Percentiles rank a stretch among this genome's conserved stretches.
Evolutionary conservation across 2,329 filamentous ascomycete species (phyloP).

Genomic region (Pseudofabraea citricarpa): DNA sequence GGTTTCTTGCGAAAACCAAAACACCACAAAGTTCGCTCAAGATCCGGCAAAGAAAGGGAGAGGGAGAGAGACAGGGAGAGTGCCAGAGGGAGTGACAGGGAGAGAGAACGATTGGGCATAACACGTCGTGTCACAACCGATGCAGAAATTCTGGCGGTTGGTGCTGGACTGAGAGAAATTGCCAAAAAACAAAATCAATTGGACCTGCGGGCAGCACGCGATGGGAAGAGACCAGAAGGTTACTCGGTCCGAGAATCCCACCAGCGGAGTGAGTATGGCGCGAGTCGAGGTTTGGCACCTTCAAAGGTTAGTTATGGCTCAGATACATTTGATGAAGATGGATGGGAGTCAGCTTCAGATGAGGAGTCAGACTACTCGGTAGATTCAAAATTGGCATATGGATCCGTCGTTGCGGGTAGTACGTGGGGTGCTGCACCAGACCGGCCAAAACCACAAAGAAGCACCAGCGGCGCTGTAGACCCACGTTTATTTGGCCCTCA

Average conservation of each 20-base stretch:
- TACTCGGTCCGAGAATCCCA: slow-evolving; percentile 7
- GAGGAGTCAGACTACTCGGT: slow-evolving; percentile 45
- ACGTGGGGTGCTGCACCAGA: slow-evolving; percentile 24
- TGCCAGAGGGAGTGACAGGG: slow-evolving; percentile 18
- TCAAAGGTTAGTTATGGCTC: slow-evolving; percentile 25
- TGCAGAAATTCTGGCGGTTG: slow-evolving; percentile 41
- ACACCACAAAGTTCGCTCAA: slow-evolving; percentile 18
- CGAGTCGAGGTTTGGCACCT: slow-evolving; percentile 19
- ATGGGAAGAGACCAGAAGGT: slow-evolving; percentile 14
- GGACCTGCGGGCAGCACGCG: slow-evolving; percentile 28
- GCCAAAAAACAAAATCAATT: slow-evolving; percentile 33
- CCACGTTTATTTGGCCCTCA: slow-evolving; percentile 54
- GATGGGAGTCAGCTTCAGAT: slow-evolving; percentile 55
- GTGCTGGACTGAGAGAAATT: slow-evolving; percentile 40
- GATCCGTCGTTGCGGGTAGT: slow-evolving; percentile 33
- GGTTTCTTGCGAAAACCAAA: slow-evolving; percentile 39
- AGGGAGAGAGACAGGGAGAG: slow-evolving; percentile 18
- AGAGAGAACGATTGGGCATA: slow-evolving; percentile 10
- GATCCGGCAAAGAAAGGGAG: slow-evolving; percentile 22
- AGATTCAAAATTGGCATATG: slow-evolving; percentile 57
- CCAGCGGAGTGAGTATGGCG: slow-evolving; percentile 5
- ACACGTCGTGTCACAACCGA: slow-evolving; percentile 29
- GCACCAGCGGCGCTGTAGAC: slow-evolving; percentile 49
- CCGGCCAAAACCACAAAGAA: slow-evolving; percentile 25
- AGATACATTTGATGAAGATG: slow-evolving; percentile 40